These are phyloP conservation scores for Linnemannia schmuckeri DNA, from an alignment of 192 early-diverging fungal genomes.

Conservation along the genomic window DNA sequence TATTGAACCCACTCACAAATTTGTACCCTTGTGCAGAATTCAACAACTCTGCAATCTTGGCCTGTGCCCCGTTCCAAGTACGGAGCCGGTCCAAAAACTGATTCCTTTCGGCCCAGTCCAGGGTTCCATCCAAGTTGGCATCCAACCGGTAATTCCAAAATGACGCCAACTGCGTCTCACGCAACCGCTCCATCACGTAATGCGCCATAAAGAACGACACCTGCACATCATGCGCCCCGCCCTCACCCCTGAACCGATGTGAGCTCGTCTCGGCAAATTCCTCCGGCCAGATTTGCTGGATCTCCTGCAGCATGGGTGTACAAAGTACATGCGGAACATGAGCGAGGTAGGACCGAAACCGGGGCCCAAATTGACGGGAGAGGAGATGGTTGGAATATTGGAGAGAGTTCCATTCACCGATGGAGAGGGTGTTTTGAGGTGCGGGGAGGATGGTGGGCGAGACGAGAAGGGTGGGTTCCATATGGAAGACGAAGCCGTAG, in stretches of 20 bases:
- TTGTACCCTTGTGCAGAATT: neutral
- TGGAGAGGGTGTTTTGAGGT: neutral
- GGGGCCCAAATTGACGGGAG: conserved; percentile 50
- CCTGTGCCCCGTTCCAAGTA: conserved; percentile 1
- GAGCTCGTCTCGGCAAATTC: conserved; percentile 44
- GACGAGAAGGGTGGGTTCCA: conserved; percentile 47
- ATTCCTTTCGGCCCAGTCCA: conserved; percentile 46
- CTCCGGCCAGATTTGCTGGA: conserved; percentile 43
- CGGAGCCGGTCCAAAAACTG: conserved; percentile 22
- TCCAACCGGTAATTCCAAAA: conserved; percentile 53
- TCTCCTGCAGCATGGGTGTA: conserved; percentile 45
- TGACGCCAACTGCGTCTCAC: conserved; percentile 54
- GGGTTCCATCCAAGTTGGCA: conserved; percentile 39
- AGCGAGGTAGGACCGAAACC: conserved; percentile 43
- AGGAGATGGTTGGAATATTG: conserved; percentile 49
- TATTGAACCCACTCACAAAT: neutral
- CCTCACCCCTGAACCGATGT: conserved; percentile 56
- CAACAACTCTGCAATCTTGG: neutral
- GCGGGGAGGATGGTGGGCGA: conserved; percentile 16
- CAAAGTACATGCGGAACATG: conserved; percentile 54
- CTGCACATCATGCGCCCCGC: conserved; percentile 29
- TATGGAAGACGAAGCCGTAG: conserved; percentile 55
- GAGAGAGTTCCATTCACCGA: conserved; percentile 55
- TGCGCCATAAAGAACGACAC: conserved; percentile 54
- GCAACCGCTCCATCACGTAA: conserved; percentile 51